Evolutionary conservation across 2,329 filamentous ascomycete species (phyloP), one percentile per base, ranked within the genome.

Genomic region (Ascomycota sp.): DNA sequence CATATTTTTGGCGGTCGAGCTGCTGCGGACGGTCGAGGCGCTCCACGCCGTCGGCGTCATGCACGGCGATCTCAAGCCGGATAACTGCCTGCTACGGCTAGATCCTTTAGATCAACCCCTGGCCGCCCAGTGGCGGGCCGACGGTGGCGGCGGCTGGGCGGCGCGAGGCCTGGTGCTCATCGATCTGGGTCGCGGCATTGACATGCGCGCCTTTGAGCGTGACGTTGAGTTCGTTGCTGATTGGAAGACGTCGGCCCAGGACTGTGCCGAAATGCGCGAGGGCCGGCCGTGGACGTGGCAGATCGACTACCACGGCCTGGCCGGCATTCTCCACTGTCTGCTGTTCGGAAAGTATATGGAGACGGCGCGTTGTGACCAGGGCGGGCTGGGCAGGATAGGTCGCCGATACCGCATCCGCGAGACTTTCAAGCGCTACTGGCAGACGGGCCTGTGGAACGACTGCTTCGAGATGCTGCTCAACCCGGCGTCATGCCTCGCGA

Each of bases 281-380:
- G 69, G 82, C 33, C 68, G 86, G 1, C 83, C 85, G 1, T 98
- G 89, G 89, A 95, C 86, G 2, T 94, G 83, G 59, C 89, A 98
- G 50, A 81, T 94, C 40, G 89, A 98, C 56, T 91, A 95, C 43
- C 81, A 92, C 50, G 89, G 89, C 9, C 64, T 94, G 0, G 89
- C 89, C 0, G 83, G 82, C 4, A 79, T 81, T 17, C 61, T 95
- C 4, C 83, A 98, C 53, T 76, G 72, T 26, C 66, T 98, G 41
- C 66, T 98, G 4, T 98, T 94, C 47, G 86, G 89, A 8, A 83
- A 80, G 45, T 95, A 95, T 53, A 89, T 98, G 43, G 81, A 93
- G 47, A 91, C 82, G 1, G 55, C 65, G 30, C 62, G 65, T 23
- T 62, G 55, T 41, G 59, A 65, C 40, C 50, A 57, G 20, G 64